These are phyloP conservation scores for Trichophyton schoenleinii DNA, from an alignment of 2,329 filamentous ascomycete species.

Conservation along the genomic window DNA sequence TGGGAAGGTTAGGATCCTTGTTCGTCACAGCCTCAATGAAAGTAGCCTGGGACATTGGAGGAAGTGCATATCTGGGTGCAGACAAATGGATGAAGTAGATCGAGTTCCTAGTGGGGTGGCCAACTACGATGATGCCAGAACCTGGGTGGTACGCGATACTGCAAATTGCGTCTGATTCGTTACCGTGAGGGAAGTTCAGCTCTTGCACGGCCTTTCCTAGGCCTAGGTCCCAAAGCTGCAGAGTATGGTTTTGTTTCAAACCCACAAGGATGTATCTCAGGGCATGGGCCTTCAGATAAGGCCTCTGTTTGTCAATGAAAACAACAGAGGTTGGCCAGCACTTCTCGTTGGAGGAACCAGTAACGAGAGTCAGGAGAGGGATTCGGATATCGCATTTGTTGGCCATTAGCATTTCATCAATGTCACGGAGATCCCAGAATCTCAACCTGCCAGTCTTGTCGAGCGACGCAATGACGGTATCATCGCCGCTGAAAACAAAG, in stretches of 20 bases:
- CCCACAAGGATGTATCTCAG: constrained; percentile 92
- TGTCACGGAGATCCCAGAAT: constrained; percentile 90
- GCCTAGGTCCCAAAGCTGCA: constrained; percentile 96
- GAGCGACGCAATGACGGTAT: constrained; percentile 82
- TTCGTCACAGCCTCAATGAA: constrained; percentile 69
- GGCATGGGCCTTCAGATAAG: constrained; percentile 79
- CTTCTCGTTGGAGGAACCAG: constrained; percentile 78
- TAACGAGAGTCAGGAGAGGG: constrained; percentile 74
- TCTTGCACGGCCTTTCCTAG: constrained; percentile 93
- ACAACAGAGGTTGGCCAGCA: constrained; percentile 94
- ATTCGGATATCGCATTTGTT: constrained; percentile 61
- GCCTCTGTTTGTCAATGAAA: constrained; percentile 89
- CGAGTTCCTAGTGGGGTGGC: constrained; percentile 91
- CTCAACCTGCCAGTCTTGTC: constrained; percentile 94
- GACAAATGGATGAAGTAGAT: constrained; percentile 95
- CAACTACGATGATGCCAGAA: constrained; percentile 86
- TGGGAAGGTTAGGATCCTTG: constrained; percentile 60
- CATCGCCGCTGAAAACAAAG: constrained; percentile 94
- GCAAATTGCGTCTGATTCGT: constrained; percentile 95
- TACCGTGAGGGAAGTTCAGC: constrained; percentile 88
- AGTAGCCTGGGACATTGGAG: constrained; percentile 68
- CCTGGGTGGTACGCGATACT: constrained; percentile 88
- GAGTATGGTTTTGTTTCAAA: constrained; percentile 97
- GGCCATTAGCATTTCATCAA: constrained; percentile 43
- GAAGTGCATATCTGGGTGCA: constrained; percentile 78